Evolutionary conservation across 1,284 basidiomycete genomes (phyloP), one percentile per base, ranked within the genome.

Genomic region (Austroboletus niveus): DNA sequence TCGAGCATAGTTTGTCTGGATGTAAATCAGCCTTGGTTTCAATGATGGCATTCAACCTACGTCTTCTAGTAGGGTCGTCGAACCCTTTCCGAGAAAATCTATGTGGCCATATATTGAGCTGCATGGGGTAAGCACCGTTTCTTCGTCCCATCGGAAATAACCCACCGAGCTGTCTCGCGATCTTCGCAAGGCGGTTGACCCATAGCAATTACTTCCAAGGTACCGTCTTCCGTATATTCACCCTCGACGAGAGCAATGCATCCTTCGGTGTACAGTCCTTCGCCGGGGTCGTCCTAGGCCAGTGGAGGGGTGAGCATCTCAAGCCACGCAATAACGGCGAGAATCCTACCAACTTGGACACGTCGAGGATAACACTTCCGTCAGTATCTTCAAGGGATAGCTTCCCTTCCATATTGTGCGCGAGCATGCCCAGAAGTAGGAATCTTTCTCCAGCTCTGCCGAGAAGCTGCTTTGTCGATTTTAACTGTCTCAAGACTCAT

Each of bases 101-200:
- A 97, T 84, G 62, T 98, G 94, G 0, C 94, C 95, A 64, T 91
- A 94, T 58, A 97, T 85, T 35, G 88, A 92, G 59, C 89, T 94
- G 47, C 24, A 42, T 8, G 8, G 35, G 30, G 47, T 58, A 45
- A 62, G 34, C 45, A 1, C n/a, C 35, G 10, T 24, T 45, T 40
- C 15, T 17, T 5, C 24, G n/a, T 31, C 20, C 31, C 11, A 43
- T 34, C 42, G 36, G 32, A 44, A 40, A 8, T 6, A 14, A 61
- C 79, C 58, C 63, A 92, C 89, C 92, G 80, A 27, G 94, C 85
- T 2, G 82, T 82, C 54, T 87, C 84, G 47, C 95, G 78, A 62
- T 86, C 82, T 70, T 98, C 94, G 63, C 93, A 95, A 22, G 97
- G 97, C 2, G 97, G 97, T 70, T 99, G 96, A 1, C 97, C 96